Percentiles rank a stretch among this genome's conserved stretches.
These are phyloP conservation scores for Ophiocordyceps camponoti-rufipedis DNA, from an alignment of 2,329 filamentous ascomycete genomes.

Conservation along the genomic window DNA sequence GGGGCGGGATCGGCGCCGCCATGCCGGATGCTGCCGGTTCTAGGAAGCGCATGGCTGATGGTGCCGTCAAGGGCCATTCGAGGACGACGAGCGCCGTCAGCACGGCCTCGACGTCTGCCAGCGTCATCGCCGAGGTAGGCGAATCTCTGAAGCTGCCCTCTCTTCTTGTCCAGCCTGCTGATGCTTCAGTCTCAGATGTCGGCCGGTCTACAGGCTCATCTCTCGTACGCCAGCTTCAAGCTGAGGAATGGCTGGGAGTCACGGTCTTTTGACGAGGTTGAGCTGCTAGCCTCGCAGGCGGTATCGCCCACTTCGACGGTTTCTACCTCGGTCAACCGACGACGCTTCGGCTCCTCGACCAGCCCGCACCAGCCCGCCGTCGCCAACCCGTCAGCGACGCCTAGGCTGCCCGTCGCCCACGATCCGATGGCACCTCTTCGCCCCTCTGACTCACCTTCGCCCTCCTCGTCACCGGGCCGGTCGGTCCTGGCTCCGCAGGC, in stretches of 20 bases:
- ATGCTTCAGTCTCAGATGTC: slow-evolving; percentile 35
- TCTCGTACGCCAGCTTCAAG: slow-evolving; percentile 89
- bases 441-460: slow-evolving; percentile 19
- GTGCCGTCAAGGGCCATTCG: slow-evolving; percentile 54
- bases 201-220: slow-evolving; percentile 60
- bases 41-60: slow-evolving; percentile 63
- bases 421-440: background rate
- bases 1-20: too few species aligned
- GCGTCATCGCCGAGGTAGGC: slow-evolving; percentile 60
- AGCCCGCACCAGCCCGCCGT: slow-evolving; percentile 36
- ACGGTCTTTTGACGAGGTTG: slow-evolving; percentile 59
- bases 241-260: slow-evolving; percentile 80
- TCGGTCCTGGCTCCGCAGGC: slow-evolving; percentile 32
- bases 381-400: slow-evolving; percentile 17
- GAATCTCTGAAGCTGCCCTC: background rate
- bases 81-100: slow-evolving; percentile 55
- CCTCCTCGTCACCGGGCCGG: slow-evolving; percentile 14
- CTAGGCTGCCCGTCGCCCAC: slow-evolving; percentile 7
- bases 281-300: slow-evolving; percentile 51
- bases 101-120: slow-evolving; percentile 38
- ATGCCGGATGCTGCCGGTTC: slow-evolving; percentile 8
- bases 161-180: background rate
- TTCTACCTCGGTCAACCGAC: slow-evolving; percentile 18
- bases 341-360: slow-evolving; percentile 19
- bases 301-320: slow-evolving; percentile 30